Conservation (phyloP, 805 yeast species). For the Kodamaea neixiangensis region DNA sequence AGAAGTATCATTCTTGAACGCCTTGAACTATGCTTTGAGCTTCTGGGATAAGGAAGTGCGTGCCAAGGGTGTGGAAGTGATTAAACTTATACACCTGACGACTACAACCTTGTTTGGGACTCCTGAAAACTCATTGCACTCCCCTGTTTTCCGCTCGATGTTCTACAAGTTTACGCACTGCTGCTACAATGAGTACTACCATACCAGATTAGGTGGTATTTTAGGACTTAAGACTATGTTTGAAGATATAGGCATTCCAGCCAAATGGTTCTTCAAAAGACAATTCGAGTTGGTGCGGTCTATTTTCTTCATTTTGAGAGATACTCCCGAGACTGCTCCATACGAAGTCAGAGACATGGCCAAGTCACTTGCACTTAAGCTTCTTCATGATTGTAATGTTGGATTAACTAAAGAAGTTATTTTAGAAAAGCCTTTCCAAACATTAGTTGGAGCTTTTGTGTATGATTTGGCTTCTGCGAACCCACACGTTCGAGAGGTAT, state of each 20-base stretch:
- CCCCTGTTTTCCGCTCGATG: conserved; percentile 74
- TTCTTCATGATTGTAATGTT: conserved; percentile 65
- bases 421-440: conserved; percentile 70
- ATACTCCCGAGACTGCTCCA: conserved; percentile 87
- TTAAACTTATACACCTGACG: conserved; percentile 60
- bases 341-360: conserved; percentile 74
- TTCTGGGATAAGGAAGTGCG: conserved; percentile 72
- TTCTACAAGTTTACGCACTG: conserved; percentile 84
- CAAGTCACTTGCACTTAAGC: conserved; percentile 59
- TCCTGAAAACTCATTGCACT: conserved; percentile 62
- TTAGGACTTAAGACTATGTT: conserved; percentile 76
- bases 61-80: conserved; percentile 66
- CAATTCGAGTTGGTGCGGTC: conserved; percentile 87
- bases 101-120: conserved; percentile 69
- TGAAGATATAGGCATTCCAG: conserved; percentile 65
- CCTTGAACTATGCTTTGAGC: conserved; percentile 77
- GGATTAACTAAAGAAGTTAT: conserved; percentile 63
- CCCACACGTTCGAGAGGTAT: conserved; percentile 75
- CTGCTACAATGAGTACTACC: conserved; percentile 87
- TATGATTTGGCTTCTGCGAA: conserved; percentile 92
- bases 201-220: conserved; percentile 85
- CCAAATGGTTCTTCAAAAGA: conserved; percentile 70
- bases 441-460: conserved; percentile 84
- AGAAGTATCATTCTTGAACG: conserved; percentile 70
- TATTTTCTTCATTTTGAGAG: conserved; percentile 85